A percentile compares a stretch with the other conserved stretches of the same genome.
phyloP scores from a whole-genome alignment of 192 early-diverging fungal genomes.

The Spizellomyces punctatus region DNA sequence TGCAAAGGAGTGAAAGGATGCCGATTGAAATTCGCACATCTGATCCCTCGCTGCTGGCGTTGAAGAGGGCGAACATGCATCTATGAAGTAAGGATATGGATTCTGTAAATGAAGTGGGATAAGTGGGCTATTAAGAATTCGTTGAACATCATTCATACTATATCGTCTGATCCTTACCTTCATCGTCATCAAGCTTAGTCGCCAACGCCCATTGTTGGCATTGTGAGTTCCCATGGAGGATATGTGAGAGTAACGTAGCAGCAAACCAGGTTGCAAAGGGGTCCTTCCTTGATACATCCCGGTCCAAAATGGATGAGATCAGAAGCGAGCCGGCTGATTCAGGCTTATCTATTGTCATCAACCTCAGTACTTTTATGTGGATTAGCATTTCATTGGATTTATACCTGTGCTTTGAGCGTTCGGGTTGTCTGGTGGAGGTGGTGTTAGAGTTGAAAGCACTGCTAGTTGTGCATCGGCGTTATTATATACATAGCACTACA shows the following conservation, averaged over 20 bases:
- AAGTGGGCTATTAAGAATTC: not conserved
- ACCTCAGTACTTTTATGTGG: not conserved
- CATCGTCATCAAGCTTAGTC: constrained; percentile 72
- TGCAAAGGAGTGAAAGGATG: constrained; percentile 75
- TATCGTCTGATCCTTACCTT: constrained; percentile 45
- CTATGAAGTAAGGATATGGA: constrained; percentile 87
- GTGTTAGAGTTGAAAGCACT: constrained; percentile 80
- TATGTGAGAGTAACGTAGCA: constrained; percentile 76
- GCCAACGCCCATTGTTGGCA: constrained; percentile 79
- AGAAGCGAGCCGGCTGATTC: constrained; percentile 88
- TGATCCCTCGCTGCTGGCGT: constrained; percentile 59
- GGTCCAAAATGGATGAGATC: constrained; percentile 77
- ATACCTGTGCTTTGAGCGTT: constrained; percentile 57
- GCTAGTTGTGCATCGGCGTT: constrained; percentile 90
- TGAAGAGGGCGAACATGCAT: constrained; percentile 73
- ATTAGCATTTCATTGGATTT: constrained; percentile 15
- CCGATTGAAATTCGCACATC: constrained; percentile 77
- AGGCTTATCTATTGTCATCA: constrained; percentile 56
- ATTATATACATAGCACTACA: constrained; percentile 69
- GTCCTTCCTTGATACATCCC: constrained; percentile 71
- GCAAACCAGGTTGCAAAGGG: constrained; percentile 92
- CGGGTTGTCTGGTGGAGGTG: constrained; percentile 74
- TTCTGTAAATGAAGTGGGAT: constrained; percentile 58
- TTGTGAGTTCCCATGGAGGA: constrained; percentile 70
- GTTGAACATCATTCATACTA: too few relatives aligned